Conservation (phyloP, 257 asterid genomes). For the Solanum megistacrolobum region DNA sequence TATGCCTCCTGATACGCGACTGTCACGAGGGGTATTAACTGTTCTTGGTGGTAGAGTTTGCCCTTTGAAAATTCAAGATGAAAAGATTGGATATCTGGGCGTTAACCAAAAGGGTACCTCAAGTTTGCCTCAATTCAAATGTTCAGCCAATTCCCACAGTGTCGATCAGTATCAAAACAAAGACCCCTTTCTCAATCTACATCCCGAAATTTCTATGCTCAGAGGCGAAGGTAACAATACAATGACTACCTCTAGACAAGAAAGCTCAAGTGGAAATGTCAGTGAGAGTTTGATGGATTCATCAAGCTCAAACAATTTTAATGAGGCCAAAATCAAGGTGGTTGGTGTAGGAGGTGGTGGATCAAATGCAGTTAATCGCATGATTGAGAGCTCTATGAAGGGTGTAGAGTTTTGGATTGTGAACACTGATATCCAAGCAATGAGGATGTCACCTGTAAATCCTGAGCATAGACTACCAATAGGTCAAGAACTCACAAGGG, state of each 20-base stretch:
- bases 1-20: conserved; percentile 42
- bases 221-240: conserved; percentile 56
- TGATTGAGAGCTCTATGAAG: conserved; percentile 81
- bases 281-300: conserved; percentile 47
- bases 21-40: conserved; percentile 35
- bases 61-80: conserved; percentile 40
- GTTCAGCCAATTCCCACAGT: conserved; percentile 56
- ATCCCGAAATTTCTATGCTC: conserved; percentile 79
- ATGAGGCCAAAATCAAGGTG: conserved; percentile 89
- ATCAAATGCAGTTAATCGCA: conserved; percentile 92
- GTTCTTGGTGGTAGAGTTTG: conserved; percentile 37
- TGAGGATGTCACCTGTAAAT: conserved; percentile 74
- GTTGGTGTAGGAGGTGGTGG: conserved; percentile 99
- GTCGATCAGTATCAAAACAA: conserved; percentile 41
- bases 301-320: conserved; percentile 33
- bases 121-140: conserved; percentile 30
- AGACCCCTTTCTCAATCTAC: conserved; percentile 70
- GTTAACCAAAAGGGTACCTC: conserved; percentile 22
- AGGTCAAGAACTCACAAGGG: conserved; percentile 86
- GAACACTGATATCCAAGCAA: conserved; percentile 88
- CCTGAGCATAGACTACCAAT: conserved; percentile 72
- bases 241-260: conserved; percentile 35
- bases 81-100: conserved; percentile 32
- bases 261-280: conserved; percentile 31
- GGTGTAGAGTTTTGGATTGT: conserved; percentile 98